Base-by-base conservation (phyloP, 768 basidiomycete genomes). In the Termitomyces titanicus region DNA sequence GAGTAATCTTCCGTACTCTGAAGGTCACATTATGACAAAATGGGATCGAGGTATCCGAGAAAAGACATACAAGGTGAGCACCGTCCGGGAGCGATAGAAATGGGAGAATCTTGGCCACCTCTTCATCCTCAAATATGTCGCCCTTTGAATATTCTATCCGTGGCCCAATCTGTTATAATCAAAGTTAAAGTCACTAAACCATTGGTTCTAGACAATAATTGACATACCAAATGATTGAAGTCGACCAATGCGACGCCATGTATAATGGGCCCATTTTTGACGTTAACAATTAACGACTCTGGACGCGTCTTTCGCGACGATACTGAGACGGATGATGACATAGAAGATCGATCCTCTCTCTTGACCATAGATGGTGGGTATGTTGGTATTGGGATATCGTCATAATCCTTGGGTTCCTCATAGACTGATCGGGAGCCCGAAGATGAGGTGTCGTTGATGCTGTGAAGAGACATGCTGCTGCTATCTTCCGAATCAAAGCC, bases 1-100 rank as follows among this genome's bases (percentile, higher is more conserved):
- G 92, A 92, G 67, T 98, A 98, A 66, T 99, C 97, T 74, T 98
- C 96, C 18, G 84, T 74, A 60, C 85, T 88, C 90, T 93, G 63
- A 44, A 40, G 17, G 66, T 55, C 38, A 43, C 42, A 47, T 58
- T 17, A 13, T 37, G 12, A 15, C 8, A 10, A 38, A 24, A 51
- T 33, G 42, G 27, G 29, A 31, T 48, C 22, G 57, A 34, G n/a
- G n/a, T 42, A 33, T 29, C 42, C 59, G 9, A 45, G 44, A 58
- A 13, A 25, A 34, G 37, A 73, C 87, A 59, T 63, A 95, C 93
- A 61, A 97, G 69, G 72, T 99, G 97, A 10, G 97, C 97, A 17
- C 97, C 97, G 64, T 99, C 97, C 1, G 97, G 97, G 25, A 99
- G 79, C 0, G 97, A 97, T 12, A 99, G 79, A 73, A 99, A 98